Percentiles rank a stretch among this genome's conserved stretches.
Evolutionary conservation across 768 basidiomycete species (phyloP).

Genomic region (Mycena venus): DNA sequence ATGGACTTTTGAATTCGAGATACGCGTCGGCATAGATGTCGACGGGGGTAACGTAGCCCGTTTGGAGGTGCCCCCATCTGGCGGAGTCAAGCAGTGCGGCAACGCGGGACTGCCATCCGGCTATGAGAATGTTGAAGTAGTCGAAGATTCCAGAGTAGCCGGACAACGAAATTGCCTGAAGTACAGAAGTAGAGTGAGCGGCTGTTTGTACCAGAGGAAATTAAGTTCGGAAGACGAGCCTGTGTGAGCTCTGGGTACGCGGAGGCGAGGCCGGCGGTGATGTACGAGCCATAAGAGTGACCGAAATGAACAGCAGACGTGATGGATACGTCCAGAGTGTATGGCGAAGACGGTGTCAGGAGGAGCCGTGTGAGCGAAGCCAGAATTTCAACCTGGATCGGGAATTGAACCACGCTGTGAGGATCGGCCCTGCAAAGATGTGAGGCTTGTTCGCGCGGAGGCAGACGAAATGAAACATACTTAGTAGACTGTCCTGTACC

Average conservation of each 20-base stretch:
- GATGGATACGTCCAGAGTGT: neutral
- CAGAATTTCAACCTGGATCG: constrained; percentile 27
- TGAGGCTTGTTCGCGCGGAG: neutral
- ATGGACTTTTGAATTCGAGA: constrained; percentile 16
- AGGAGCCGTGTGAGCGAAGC: constrained; percentile 21
- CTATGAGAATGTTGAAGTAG: constrained; percentile 26
- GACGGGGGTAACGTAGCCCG: constrained; percentile 19
- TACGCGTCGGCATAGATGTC: constrained; percentile 17
- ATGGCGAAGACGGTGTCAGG: neutral
- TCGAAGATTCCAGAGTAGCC: constrained; percentile 23
- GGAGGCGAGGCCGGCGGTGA: constrained; percentile 23
- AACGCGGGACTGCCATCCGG: constrained; percentile 24
- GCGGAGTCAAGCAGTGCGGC: constrained; percentile 16
- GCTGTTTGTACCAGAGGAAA: too few relatives aligned
- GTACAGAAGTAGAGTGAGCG: too few relatives aligned
- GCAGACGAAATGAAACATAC: neutral
- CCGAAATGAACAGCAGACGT: constrained; percentile 20
- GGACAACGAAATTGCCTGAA: constrained; percentile 15
- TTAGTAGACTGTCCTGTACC: constrained; percentile 24
- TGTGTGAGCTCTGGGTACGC: constrained; percentile 19
- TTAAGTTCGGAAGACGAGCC: too few relatives aligned
- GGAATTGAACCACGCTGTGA: constrained; percentile 23
- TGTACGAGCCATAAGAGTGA: constrained; percentile 18
- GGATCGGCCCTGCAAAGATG: constrained; percentile 16
- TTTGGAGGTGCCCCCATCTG: neutral